Conservation (phyloP, 768 basidiomycete genomes). For the Lyophyllum shimeji region DNA sequence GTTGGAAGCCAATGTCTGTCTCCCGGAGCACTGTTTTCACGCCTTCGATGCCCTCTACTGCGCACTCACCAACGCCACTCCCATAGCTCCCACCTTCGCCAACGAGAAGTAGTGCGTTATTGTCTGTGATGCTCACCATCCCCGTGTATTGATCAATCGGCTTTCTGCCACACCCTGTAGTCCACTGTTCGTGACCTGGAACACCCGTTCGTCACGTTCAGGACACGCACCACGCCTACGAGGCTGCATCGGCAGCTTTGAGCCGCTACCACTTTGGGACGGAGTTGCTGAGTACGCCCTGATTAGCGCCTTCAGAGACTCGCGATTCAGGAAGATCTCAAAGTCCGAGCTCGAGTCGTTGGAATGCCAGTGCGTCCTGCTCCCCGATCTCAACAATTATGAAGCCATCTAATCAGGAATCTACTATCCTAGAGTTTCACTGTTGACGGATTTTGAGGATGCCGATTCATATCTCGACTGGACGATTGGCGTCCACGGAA, state of each 20-base stretch:
- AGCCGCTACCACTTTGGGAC: conserved; percentile 66
- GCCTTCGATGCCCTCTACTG: conserved; percentile 84
- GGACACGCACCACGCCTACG: conserved; percentile 66
- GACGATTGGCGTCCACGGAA: conserved; percentile 91
- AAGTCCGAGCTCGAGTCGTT: conserved; percentile 73
- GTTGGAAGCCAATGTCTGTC: conserved; percentile 51
- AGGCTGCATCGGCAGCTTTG: conserved; percentile 96
- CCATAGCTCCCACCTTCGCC: conserved; percentile 61
- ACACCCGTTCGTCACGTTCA: conserved; percentile 61
- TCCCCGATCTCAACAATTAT: conserved; percentile 4
- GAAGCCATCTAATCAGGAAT: neutral
- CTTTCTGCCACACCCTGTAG: conserved; percentile 34
- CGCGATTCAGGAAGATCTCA: conserved; percentile 80
- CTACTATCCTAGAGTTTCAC: conserved; percentile 63
- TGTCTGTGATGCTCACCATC: neutral
- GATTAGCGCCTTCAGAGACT: conserved; percentile 87
- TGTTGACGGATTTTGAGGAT: conserved; percentile 92
- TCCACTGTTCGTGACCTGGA: conserved; percentile 98
- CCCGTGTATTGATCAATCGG: neutral
- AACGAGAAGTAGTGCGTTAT: conserved; percentile 78
- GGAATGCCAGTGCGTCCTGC: conserved; percentile 76
- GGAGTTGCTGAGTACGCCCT: conserved; percentile 90
- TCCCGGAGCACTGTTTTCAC: conserved; percentile 74
- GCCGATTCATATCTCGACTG: conserved; percentile 87
- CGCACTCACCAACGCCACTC: conserved; percentile 57